Conservation (phyloP, 2,329 filamentous ascomycete genomes). For the Byssothecium circinans region DNA sequence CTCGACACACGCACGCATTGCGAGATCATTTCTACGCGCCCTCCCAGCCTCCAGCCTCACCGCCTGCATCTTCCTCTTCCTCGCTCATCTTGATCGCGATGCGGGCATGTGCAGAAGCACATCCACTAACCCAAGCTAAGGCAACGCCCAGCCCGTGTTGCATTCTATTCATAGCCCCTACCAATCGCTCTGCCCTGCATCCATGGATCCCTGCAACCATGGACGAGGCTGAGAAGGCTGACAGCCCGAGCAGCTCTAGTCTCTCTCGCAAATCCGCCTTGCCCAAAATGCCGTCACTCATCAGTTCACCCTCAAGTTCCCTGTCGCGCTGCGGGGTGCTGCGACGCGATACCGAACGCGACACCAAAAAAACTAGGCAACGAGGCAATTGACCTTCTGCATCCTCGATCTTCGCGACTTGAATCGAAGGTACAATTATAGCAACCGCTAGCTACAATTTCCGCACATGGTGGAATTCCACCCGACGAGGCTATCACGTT, state of each 20-base stretch:
- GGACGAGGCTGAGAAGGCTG: slow-evolving; percentile 1
- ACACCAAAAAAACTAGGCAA: slow-evolving; percentile 1
- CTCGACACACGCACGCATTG: too few relatives aligned
- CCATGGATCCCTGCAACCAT: too few relatives aligned
- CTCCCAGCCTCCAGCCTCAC: background rate
- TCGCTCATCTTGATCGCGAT: background rate
- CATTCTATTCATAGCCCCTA: slow-evolving; percentile 1
- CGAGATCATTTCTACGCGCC: background rate
- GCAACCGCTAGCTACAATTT: background rate
- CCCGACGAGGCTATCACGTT: background rate
- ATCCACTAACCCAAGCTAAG: background rate
- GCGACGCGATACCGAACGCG: background rate
- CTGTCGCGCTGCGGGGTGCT: background rate
- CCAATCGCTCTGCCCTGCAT: background rate
- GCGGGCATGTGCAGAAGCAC: background rate
- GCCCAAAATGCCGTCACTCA: background rate
- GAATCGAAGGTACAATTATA: background rate
- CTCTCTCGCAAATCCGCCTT: background rate
- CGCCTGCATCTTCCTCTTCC: background rate
- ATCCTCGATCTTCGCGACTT: background rate
- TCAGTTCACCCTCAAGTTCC: background rate
- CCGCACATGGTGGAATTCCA: background rate
- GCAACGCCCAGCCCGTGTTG: background rate
- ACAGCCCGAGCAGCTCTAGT: background rate
- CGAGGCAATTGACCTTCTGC: slow-evolving; percentile 1